Base-by-base conservation (phyloP, 2,329 filamentous ascomycete genomes). In the Xylariaceae sp. region DNA sequence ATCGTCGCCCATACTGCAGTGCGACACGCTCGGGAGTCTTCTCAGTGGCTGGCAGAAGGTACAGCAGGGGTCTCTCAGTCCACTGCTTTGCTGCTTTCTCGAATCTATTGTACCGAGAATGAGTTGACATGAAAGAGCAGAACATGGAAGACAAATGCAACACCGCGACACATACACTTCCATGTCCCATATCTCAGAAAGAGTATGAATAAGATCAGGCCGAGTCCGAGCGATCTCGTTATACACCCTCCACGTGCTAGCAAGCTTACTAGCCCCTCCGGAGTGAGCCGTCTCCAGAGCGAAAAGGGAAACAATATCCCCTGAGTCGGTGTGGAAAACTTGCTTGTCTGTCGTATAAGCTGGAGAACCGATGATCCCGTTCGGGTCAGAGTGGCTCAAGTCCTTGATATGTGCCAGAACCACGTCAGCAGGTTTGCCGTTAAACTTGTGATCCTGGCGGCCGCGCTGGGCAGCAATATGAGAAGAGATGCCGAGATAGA, bases 371-470 rank as follows among this genome's bases (percentile, higher is more conserved):
- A 86, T 84, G 3, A 70, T 68, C 22, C 65, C 67, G 16, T 63
- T 65, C 14, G 68, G 63, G 1, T 52, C 51, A 3, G 59, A 50
- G 11, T 56, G 53, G 16, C 58, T 73, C 7, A 88, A 70, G 56
- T 88, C 83, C 63, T 82, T 87, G 68, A 88, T 82, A 56, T 88
- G 84, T 2, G 75, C 71, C 2, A 83, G 65, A 6, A 82, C 75
- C 0, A 81, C 77, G 42, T 81, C 79, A 1, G 75, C 76, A 0
- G 71, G 69, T n/a, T 69, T 58, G 14, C 75, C 77, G 2, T 75
- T 58, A 51, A 69, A 71, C 17, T 70, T 70, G 45, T 69, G 69
- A 60, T 83, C 79, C 53, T 83, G 80, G 0, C 76, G 71, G 0
- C 77, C 81, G 5, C 83, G 75, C 31, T 75, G 65, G 0, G 75